Conservation (phyloP, 441 rosid species). For the Jatropha multifida region DNA sequence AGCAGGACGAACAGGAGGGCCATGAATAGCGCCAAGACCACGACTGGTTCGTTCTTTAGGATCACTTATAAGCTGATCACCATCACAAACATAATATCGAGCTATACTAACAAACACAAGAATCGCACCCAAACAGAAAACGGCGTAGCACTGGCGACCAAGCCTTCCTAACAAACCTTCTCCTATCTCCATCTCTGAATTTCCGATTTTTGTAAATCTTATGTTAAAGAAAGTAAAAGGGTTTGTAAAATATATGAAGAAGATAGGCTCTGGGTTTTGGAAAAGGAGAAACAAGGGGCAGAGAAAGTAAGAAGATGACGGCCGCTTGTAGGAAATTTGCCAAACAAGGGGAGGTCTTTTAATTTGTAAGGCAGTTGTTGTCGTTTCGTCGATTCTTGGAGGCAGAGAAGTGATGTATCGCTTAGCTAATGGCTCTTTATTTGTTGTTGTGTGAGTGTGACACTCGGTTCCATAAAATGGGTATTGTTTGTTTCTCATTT, state of each 20-base stretch:
- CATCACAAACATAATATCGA: slow-evolving; percentile 9
- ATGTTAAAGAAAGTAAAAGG: background rate
- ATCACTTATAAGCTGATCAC: background rate
- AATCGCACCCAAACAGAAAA: slow-evolving; percentile 31
- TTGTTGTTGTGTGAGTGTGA: background rate
- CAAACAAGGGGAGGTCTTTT: slow-evolving; percentile 1
- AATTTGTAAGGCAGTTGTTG: slow-evolving; percentile 11
- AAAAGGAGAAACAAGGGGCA: slow-evolving; percentile 17
- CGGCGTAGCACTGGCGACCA: slow-evolving; percentile 34
- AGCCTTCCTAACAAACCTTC: slow-evolving; percentile 29
- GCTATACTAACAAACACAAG: slow-evolving; percentile 28
- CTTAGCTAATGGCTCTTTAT: background rate
- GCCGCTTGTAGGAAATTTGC: background rate
- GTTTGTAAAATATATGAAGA: background rate
- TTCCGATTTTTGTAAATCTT: background rate
- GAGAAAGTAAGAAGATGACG: background rate
- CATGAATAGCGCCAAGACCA: background rate
- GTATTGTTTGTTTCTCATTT: too few relatives aligned
- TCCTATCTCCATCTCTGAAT: background rate
- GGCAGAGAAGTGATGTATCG: background rate
- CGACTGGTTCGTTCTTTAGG: background rate
- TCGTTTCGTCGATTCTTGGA: slow-evolving; percentile 11
- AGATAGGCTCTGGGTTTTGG: background rate
- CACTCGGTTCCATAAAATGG: background rate
- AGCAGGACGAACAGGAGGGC: background rate